Conservation (phyloP, 345 rosid species). For the Ceriops zippeliana region DNA sequence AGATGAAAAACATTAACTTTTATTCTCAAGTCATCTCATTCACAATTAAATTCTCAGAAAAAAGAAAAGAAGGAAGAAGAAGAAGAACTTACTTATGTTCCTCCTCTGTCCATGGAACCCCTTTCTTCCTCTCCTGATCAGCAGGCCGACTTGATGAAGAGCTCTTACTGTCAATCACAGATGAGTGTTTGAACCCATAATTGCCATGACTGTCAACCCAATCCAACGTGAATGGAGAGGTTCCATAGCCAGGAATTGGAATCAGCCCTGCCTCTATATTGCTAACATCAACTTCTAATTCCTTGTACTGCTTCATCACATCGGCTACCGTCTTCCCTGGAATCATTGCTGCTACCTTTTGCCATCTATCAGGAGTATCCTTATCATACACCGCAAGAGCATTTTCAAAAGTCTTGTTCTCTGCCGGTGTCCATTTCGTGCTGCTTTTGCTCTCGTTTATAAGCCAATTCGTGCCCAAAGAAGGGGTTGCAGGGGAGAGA, state of each 20-base stretch:
- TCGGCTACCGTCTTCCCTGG: slow-evolving; percentile 37
- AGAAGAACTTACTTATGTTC: slow-evolving; percentile 30
- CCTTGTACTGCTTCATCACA: slow-evolving; percentile 28
- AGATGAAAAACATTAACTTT: too few relatives aligned
- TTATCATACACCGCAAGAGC: slow-evolving; percentile 32
- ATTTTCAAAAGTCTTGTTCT: slow-evolving; percentile 34
- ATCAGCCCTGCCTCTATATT: slow-evolving; percentile 35
- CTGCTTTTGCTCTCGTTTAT: slow-evolving; percentile 5
- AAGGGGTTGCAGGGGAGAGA: slow-evolving; percentile 13
- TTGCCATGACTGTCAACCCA: slow-evolving; percentile 39
- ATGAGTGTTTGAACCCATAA: slow-evolving; percentile 52
- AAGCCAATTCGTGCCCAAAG: slow-evolving; percentile 11
- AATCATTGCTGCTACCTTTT: slow-evolving; percentile 32
- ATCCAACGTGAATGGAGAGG: slow-evolving; percentile 56
- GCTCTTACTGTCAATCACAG: slow-evolving; percentile 60
- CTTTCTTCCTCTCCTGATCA: slow-evolving; percentile 34
- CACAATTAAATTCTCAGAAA: too few relatives aligned
- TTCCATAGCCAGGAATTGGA: slow-evolving; percentile 30
- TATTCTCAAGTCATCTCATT: too few relatives aligned
- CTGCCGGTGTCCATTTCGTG: slow-evolving; percentile 27
- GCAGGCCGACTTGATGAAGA: slow-evolving; percentile 43
- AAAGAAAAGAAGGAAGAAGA: not conserved
- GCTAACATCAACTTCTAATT: slow-evolving; percentile 28
- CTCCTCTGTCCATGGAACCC: slow-evolving; percentile 38
- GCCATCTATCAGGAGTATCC: slow-evolving; percentile 31